Evolutionary conservation across 2,329 filamentous ascomycete species (phyloP).

Genomic region (Mycosphaerella arachidis): DNA sequence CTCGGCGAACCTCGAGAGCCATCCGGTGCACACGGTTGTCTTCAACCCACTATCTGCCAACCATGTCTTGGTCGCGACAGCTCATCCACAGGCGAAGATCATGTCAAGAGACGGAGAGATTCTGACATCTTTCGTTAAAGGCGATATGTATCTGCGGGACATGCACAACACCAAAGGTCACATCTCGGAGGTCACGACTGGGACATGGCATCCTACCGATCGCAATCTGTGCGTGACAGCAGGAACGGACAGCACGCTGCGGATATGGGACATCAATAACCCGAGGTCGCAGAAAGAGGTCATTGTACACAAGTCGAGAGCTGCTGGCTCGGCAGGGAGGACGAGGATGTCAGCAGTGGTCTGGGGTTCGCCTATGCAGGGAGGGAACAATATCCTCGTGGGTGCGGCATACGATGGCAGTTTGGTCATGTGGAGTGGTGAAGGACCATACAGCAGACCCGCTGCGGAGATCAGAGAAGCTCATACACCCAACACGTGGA

Average conservation of each 20-base stretch:
- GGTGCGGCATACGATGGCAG: slow-evolving; percentile 83
- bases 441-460: slow-evolving; percentile 79
- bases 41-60: slow-evolving; percentile 80
- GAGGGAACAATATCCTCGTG: slow-evolving; percentile 73
- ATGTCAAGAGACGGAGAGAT: slow-evolving; percentile 84
- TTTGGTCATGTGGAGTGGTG: slow-evolving; percentile 84
- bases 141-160: slow-evolving; percentile 96
- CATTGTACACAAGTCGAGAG: slow-evolving; percentile 90
- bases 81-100: slow-evolving; percentile 84
- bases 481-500: slow-evolving; percentile 81
- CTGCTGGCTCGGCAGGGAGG: slow-evolving; percentile 80
- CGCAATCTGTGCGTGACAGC: slow-evolving; percentile 82
- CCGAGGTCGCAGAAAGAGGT: slow-evolving; percentile 87
- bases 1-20: slow-evolving; percentile 69
- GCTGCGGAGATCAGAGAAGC: slow-evolving; percentile 79
- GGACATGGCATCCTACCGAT: slow-evolving; percentile 85
- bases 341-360: slow-evolving; percentile 90
- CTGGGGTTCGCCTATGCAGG: slow-evolving; percentile 74
- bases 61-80: slow-evolving; percentile 79
- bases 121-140: slow-evolving; percentile 85
- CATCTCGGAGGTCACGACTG: slow-evolving; percentile 83
- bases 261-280: slow-evolving; percentile 96
- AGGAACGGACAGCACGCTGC: slow-evolving; percentile 87
- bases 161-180: slow-evolving; percentile 98
- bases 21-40: slow-evolving; percentile 78